Conservation (phyloP, 768 basidiomycete species). For the Lepiota brunneoincarnata region DNA sequence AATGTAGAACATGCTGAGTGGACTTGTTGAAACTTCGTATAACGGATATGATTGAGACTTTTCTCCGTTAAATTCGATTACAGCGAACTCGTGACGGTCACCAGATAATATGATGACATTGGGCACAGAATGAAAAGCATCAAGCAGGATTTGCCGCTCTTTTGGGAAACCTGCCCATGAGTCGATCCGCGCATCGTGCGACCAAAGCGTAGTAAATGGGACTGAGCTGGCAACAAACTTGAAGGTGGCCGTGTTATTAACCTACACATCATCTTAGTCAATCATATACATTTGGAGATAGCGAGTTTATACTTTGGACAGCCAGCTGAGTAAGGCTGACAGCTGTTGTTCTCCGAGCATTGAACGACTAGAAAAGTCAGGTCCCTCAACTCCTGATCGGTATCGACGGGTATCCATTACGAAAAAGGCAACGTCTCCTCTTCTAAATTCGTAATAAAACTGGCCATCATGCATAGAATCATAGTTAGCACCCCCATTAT, state of each 20-base stretch:
- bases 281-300: not conserved
- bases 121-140: slow-evolving; percentile 59
- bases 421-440: slow-evolving; percentile 73
- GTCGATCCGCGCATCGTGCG: slow-evolving; percentile 55
- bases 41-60: slow-evolving; percentile 37
- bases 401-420: slow-evolving; percentile 72
- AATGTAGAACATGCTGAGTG: slow-evolving; percentile 68
- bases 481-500: slow-evolving; percentile 64
- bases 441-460: slow-evolving; percentile 59
- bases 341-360: slow-evolving; percentile 74
- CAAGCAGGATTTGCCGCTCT: slow-evolving; percentile 59
- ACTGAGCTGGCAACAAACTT: slow-evolving; percentile 77
- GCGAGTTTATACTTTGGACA: slow-evolving; percentile 44
- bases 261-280: slow-evolving; percentile 27
- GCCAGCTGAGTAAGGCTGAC: slow-evolving; percentile 59
- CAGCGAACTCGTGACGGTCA: slow-evolving; percentile 79
- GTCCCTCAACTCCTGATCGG: slow-evolving; percentile 39
- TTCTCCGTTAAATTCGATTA: slow-evolving; percentile 53
- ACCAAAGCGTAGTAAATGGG: slow-evolving; percentile 75
- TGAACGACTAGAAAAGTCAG: slow-evolving; percentile 42
- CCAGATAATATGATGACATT: slow-evolving; percentile 71
- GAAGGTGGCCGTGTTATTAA: slow-evolving; percentile 69
- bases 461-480: slow-evolving; percentile 42
- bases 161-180: slow-evolving; percentile 65
- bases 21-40: slow-evolving; percentile 67